A percentile compares a stretch with the other conserved stretches of the same genome.
These are phyloP conservation scores for Phoma sp. DNA, from an alignment of 2,329 filamentous ascomycete species.

Conservation along the genomic window DNA sequence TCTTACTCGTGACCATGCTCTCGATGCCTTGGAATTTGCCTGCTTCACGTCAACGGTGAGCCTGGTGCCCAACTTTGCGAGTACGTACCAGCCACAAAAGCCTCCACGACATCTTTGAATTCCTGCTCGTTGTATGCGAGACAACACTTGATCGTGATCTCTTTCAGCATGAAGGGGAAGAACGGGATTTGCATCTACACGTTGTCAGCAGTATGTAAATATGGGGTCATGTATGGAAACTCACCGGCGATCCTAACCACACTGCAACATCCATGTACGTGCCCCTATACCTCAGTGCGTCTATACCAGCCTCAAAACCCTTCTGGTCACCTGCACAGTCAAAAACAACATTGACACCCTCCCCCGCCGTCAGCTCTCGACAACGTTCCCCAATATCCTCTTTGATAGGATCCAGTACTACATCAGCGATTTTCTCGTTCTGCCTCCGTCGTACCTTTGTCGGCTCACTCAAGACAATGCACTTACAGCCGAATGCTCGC, in stretches of 20 bases:
- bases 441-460: conserved; percentile 27
- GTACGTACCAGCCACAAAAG: conserved; percentile 38
- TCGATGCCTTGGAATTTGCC: conserved; percentile 42
- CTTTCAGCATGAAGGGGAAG: conserved; percentile 34
- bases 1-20: conserved; percentile 42
- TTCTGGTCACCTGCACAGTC: conserved; percentile 45
- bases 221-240: background rate
- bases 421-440: conserved; percentile 32
- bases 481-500: conserved; percentile 25
- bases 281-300: conserved; percentile 37
- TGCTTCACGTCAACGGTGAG: background rate
- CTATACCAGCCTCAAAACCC: conserved; percentile 39
- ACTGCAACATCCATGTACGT: conserved; percentile 43
- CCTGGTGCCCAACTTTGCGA: too few relatives aligned
- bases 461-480: conserved; percentile 38
- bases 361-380: conserved; percentile 34
- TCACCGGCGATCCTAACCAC: conserved; percentile 40
- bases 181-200: conserved; percentile 39
- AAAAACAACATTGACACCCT: conserved; percentile 44
- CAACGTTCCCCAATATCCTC: conserved; percentile 39
- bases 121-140: conserved; percentile 41
- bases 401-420: conserved; percentile 33
- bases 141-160: conserved; percentile 38
- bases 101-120: conserved; percentile 43
- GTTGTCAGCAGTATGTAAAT: conserved; percentile 1